Percentiles rank a stretch among this genome's conserved stretches.
Conservation (phyloP, 768 basidiomycete genomes). For the Psilocybe azurescens region DNA sequence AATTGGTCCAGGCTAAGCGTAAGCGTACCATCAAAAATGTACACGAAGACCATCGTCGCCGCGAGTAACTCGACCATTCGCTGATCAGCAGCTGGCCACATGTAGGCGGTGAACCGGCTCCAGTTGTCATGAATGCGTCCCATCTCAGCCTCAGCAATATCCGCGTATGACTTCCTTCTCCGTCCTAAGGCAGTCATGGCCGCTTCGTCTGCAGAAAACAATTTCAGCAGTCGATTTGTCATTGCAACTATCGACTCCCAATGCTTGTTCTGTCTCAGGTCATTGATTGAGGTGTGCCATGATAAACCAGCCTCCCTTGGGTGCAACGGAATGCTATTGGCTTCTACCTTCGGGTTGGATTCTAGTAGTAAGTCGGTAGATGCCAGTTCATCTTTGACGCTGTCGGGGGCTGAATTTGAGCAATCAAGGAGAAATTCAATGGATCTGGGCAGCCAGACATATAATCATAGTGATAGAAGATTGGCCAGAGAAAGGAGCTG, state of each 20-base stretch:
- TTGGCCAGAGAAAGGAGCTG: background rate
- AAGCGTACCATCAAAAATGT: background rate
- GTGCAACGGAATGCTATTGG: conserved; percentile 1
- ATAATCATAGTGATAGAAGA: background rate
- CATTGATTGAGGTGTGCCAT: background rate
- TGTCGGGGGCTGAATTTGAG: background rate
- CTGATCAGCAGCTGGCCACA: no score
- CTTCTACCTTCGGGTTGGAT: background rate
- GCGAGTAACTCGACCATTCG: no score
- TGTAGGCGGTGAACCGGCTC: no score
- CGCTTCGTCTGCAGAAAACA: no score
- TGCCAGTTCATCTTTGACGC: background rate
- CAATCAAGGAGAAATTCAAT: no score
- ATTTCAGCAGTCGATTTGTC: no score
- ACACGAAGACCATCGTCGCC: background rate
- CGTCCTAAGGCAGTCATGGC: no score
- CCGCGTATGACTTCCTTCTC: no score
- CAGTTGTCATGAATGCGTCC: no score
- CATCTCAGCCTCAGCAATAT: no score
- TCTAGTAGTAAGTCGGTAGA: no score
- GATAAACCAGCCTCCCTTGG: background rate
- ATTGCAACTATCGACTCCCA: no score
- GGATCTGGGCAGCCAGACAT: background rate
- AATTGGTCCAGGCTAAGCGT: background rate
- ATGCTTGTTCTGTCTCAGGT: background rate